Base-by-base conservation (phyloP, 306 rosid species). In the Abrus precatorius region DNA sequence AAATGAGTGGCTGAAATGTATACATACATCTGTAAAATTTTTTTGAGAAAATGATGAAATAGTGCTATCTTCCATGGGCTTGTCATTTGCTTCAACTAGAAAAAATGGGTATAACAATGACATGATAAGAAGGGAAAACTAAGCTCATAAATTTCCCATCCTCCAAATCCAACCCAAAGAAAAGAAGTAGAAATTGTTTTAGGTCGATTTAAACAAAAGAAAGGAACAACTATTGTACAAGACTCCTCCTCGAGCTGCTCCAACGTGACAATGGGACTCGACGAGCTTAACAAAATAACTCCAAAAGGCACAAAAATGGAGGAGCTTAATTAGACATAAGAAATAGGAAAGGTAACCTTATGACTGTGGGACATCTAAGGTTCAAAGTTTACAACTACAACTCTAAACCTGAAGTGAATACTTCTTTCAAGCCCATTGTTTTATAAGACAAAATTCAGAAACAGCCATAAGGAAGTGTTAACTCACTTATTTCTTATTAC, bases 281-380 rank as follows among this genome's bases (percentile, higher is more conserved):
- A 53, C 2, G 1, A 3, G 47, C 4, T 36, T 36, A 28, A 52
- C 10, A 34, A 36, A 10, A 7, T 27, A 28, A 43, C 29, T 6
- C 7, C 8, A 10, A 4, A 28, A 6, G 41, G 52, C 1, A 30
- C 41, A 27, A 66, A 69, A 36, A 33, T 48, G 64, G 52, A 30
- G 72, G 67, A 82, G 55, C 44, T 36, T 5, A 29, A 74, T 30
- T 43, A 74, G 0, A 44, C 64, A 75, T 63, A 27, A 34, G 65
- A 59, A 53, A 56, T 40, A 12, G 36, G 40, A 1, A 59, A 36
- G 55, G 6, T 29, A 57, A 28, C 70, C n/a, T 53, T 45, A 6
- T 38, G 48, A 33, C 13, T 48, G 40, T 57, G 41, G 20, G 20
- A 32, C 32, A 75, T 63, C 66, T 36, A 1, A 48, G 41, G 20